Conservation (phyloP, 1,284 basidiomycete species). For the Schizophyllum amplum region DNA sequence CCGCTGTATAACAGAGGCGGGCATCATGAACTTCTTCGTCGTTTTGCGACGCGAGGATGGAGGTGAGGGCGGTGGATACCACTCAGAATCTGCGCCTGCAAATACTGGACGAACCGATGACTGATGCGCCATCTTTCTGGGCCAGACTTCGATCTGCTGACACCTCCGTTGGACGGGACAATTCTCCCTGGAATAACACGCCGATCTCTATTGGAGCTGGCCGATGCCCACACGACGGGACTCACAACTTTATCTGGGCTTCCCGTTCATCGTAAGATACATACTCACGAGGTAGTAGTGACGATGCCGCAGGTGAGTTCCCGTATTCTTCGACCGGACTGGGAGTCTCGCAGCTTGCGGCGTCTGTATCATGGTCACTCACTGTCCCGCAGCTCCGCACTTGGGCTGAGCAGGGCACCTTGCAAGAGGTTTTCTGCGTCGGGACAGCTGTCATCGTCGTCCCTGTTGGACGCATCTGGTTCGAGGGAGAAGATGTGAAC, state of each 20-base stretch:
- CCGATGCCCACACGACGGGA: slow-evolving; percentile 33
- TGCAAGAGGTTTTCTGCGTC: slow-evolving; percentile 68
- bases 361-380: too few relatives aligned
- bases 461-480: slow-evolving; percentile 50
- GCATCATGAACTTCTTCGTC: slow-evolving; percentile 68
- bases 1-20: slow-evolving; percentile 40
- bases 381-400: slow-evolving; percentile 53
- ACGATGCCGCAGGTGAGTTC: background rate
- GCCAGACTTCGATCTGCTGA: slow-evolving; percentile 32
- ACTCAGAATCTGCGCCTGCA: too few relatives aligned
- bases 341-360: too few relatives aligned
- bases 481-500: slow-evolving; percentile 31
- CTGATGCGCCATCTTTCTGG: background rate
- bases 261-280: slow-evolving; percentile 10
- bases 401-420: slow-evolving; percentile 38
- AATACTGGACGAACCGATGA: too few relatives aligned
- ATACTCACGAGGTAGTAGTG: background rate
- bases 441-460: slow-evolving; percentile 66
- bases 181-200: slow-evolving; percentile 74
- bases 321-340: too few relatives aligned
- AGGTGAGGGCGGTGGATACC: slow-evolving; percentile 21
- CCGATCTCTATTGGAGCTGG: slow-evolving; percentile 58
- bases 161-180: slow-evolving; percentile 70
- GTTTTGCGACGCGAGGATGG: slow-evolving; percentile 44
- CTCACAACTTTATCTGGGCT: slow-evolving; percentile 30